Evolutionary conservation across 495 filamentous ascomycete genomes (phyloP).

Genomic region (Rostrohypoxylon terebratum): DNA sequence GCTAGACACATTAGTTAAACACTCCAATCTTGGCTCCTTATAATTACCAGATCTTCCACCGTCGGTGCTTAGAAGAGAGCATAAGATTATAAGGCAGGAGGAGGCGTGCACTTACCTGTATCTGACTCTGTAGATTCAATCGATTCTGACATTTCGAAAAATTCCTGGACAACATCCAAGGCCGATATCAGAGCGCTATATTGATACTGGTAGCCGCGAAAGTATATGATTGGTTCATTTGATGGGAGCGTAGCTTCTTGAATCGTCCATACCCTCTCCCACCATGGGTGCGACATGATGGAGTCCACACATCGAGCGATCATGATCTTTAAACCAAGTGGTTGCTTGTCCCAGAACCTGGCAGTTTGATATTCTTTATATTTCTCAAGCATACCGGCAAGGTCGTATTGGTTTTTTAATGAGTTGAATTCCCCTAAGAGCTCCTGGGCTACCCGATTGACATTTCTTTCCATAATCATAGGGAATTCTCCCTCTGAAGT

Average conservation of each 20-base stretch:
- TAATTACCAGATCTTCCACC: too few relatives aligned
- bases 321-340: background rate
- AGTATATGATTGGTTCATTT: background rate
- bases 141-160: background rate
- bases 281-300: conserved; percentile 11
- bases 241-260: conserved; percentile 19
- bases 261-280: conserved; percentile 30
- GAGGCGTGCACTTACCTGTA: too few relatives aligned
- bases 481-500: too few relatives aligned
- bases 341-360: background rate
- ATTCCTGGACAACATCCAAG: background rate
- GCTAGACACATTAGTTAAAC: too few relatives aligned
- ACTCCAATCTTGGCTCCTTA: too few relatives aligned
- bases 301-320: background rate
- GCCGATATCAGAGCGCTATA: background rate
- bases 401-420: conserved; percentile 24
- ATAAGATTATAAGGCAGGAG: too few relatives aligned
- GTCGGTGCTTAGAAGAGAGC: too few relatives aligned
- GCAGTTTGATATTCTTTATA: background rate
- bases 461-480: too few relatives aligned
- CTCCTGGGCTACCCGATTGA: too few relatives aligned
- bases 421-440: too few relatives aligned
- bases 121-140: too few relatives aligned
- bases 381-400: background rate
- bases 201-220: conserved; percentile 8